Evolutionary conservation across 2,329 filamentous ascomycete genomes (phyloP).

Genomic region (Penicillium sp.): DNA sequence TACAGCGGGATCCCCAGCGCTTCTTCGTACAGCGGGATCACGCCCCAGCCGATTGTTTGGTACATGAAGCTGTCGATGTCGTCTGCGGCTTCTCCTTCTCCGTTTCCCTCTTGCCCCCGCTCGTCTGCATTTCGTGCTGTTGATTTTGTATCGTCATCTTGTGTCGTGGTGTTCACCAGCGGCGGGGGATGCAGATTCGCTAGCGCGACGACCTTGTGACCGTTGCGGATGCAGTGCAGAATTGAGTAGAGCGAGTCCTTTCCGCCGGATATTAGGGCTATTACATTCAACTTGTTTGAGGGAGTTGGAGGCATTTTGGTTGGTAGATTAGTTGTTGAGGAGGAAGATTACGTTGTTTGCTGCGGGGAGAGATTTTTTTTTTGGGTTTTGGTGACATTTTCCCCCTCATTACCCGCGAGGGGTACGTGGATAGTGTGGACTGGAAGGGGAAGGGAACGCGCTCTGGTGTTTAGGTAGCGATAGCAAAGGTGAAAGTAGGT

Average conservation of each 20-base stretch:
- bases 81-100: slow-evolving; percentile 45
- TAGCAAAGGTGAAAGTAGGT: not conserved
- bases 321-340: slow-evolving; percentile 32
- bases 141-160: not conserved
- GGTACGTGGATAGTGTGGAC: not conserved
- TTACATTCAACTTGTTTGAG: slow-evolving; percentile 66
- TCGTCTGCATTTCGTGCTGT: not conserved
- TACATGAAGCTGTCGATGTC: slow-evolving; percentile 99
- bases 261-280: slow-evolving; percentile 91
- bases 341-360: slow-evolving; percentile 40
- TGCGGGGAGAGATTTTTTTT: not conserved
- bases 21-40: slow-evolving; percentile 82
- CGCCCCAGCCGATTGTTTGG: slow-evolving; percentile 89
- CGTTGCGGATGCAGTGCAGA: slow-evolving; percentile 85
- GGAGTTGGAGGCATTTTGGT: slow-evolving; percentile 30
- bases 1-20: slow-evolving; percentile 85
- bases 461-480: not conserved
- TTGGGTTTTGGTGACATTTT: not conserved
- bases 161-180: slow-evolving; percentile 10
- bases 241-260: slow-evolving; percentile 97
- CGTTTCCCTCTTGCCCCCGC: slow-evolving; percentile 15
- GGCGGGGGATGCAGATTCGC: slow-evolving; percentile 78
- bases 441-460: not conserved
- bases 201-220: slow-evolving; percentile 82
- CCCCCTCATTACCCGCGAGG: not conserved